Evolutionary conservation across 176 grass and related monocot species (phyloP), one percentile per base, ranked within the genome.

Genomic region (Eremochloa ophiuroides): DNA sequence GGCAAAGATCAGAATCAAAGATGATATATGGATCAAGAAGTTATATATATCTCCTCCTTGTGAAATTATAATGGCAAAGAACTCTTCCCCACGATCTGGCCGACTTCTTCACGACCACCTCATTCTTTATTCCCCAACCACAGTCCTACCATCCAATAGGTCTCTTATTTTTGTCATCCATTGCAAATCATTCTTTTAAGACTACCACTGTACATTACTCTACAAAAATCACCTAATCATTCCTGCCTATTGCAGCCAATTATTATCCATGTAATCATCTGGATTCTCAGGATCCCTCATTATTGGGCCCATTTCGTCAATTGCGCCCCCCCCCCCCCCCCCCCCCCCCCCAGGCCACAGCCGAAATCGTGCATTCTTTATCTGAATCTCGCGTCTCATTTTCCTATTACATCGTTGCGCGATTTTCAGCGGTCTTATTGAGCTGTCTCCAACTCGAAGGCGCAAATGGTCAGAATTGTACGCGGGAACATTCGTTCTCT

Each of bases 51-150:
- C 26, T 73, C 26, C 71, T 74, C 35, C 46, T 20, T 64, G n/a
- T 56, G 77, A 65, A 70, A 85, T 55, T 76, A 81, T 77, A 73
- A 85, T 85, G 82, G 27, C 66, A 39, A 20, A 68, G 61, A 85
- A 86, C 78, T 82, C 88, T 59, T 86, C 83, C 66, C 58, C 88
- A 89, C 88, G 88, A 89, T 89, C 83, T 77, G 47, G 83, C 88
- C 79, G 82, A 77, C 78, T 85, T 71, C 65, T 77, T 37, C 83
- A 75, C 73, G 22, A 89, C 66, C 66, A 86, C 41, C 25, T 60
- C 42, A 1, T 81, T 77, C 3, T 78, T 82, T 65, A 78, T 60
- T 78, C 65, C 23, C 81, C 83, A 67, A 86, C 83, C 73, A 78
- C 55, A 70, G 43, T 81, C 77, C 87, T 81, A 72, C 82, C 78